phyloP scores from a whole-genome alignment of 225 moss, liverwort and hornwort genomes.

The Takakia lepidozioides region DNA sequence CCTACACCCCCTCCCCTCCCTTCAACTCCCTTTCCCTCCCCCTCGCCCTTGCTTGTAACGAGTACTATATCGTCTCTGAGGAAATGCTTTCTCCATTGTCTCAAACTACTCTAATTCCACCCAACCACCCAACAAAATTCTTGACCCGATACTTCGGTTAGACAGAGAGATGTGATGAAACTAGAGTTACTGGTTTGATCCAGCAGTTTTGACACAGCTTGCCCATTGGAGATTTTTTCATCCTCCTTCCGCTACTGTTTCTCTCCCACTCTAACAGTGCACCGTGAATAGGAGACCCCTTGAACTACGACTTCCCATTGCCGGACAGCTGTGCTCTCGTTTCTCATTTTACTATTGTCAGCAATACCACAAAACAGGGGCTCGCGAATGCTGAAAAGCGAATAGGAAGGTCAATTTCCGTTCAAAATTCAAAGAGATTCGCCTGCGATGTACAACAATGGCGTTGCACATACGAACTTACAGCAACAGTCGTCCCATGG shows the following conservation, averaged over 20 bases:
- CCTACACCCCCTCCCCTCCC: slow-evolving; percentile 22
- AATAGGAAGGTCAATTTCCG: background rate
- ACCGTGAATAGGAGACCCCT: too few relatives aligned
- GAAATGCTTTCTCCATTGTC: too few relatives aligned
- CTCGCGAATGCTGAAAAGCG: too few relatives aligned
- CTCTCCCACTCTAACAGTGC: too few relatives aligned
- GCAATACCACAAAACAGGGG: background rate
- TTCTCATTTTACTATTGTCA: background rate
- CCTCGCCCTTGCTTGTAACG: background rate
- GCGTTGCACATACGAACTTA: too few relatives aligned
- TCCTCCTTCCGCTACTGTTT: too few relatives aligned
- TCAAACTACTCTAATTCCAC: background rate
- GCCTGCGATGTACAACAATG: background rate
- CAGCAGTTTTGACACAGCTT: background rate
- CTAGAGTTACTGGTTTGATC: background rate
- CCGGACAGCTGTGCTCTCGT: background rate
- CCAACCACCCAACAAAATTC: background rate
- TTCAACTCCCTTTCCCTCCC: background rate
- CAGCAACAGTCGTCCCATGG: slow-evolving; percentile 38
- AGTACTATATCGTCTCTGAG: background rate
- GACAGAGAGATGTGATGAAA: too few relatives aligned
- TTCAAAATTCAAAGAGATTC: background rate
- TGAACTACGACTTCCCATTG: too few relatives aligned
- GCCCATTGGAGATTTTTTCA: background rate
- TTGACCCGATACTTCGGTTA: too few relatives aligned